Base-by-base conservation (phyloP, 371 early-diverging fungal genomes). In the Rhizopus arrhizus region DNA sequence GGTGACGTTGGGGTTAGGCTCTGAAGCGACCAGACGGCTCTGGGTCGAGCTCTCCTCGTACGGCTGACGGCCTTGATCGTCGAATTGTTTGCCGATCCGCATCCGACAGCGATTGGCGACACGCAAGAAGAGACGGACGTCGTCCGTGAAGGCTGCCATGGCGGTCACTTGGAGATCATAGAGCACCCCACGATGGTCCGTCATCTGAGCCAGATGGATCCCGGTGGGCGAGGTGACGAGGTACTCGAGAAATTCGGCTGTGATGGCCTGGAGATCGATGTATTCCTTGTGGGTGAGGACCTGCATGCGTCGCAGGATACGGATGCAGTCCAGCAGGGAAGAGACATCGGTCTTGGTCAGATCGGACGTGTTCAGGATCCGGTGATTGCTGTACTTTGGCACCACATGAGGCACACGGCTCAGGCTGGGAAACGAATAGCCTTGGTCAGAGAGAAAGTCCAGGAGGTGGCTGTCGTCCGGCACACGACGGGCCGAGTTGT, bases 161-260 rank as follows among this genome's bases (percentile, higher is more conserved):
- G 88, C 74, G 1, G 81, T 78, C 11, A 86, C 84, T 57, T 87
- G 86, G 3, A 87, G 67, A 63, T 87, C 88, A 65, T 85, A 85
- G 38, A 87, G 66, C 5, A 85, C 83, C 2, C 85, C 83, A 28
- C 85, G 81, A 58, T 87, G 85, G 64, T 87, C 85, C 6, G 85
- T 80, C 70, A 83, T 75, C 45, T 84, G 83, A 22, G 85, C 84
- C 28, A 78, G 76, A 61, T 79, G 69, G 50, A 85, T 82, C 7
- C 86, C 86, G 16, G 85, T 81, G 1, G 86, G 84, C 0, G 81
- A 83, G 53, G 83, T 85, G 22, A 87, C 74, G 16, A 85, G 65
- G 38, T 81, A 78, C 56, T 86, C 86, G 54, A 87, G 53, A 54
- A 84, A 82, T 33, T 83, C 78, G 1, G 85, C 82, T 32, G 82